phyloP scores from a whole-genome alignment of 2,329 filamentous ascomycete genomes.

The Ophiostoma piceae region DNA sequence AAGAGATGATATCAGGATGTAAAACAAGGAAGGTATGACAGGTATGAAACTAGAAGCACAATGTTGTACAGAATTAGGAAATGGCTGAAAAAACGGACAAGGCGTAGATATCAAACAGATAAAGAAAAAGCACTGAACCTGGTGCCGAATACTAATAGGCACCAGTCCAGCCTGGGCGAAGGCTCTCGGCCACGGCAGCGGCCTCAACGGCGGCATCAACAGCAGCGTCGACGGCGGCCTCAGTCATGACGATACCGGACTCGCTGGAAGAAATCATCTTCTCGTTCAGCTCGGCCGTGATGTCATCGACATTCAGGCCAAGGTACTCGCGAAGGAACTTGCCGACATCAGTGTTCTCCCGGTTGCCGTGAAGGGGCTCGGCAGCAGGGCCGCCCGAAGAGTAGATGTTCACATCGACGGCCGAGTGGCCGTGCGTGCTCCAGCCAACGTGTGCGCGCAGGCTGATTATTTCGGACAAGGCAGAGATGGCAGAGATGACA shows the following conservation, averaged over 20 bases:
- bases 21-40: background rate
- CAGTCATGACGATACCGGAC: slow-evolving; percentile 31
- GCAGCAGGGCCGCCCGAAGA: slow-evolving; percentile 64
- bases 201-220: background rate
- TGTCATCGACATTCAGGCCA: slow-evolving; percentile 67
- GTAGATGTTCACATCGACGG: slow-evolving; percentile 95
- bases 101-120: no score
- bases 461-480: slow-evolving; percentile 81
- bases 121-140: background rate
- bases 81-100: no score
- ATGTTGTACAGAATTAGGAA: no score
- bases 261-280: slow-evolving; percentile 64
- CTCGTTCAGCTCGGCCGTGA: slow-evolving; percentile 69
- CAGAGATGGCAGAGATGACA: slow-evolving; percentile 49
- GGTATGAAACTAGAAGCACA: no score
- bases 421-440: slow-evolving; percentile 89
- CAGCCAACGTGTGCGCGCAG: slow-evolving; percentile 85
- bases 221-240: background rate
- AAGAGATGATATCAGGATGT: background rate
- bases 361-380: slow-evolving; percentile 68
- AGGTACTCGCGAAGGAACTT: slow-evolving; percentile 75
- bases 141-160: background rate
- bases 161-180: slow-evolving; percentile 10
- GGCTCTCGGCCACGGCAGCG: background rate
- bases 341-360: slow-evolving; percentile 92